phyloP scores from a whole-genome alignment of 164 flowering plant species.

The Protea cynaroides region DNA sequence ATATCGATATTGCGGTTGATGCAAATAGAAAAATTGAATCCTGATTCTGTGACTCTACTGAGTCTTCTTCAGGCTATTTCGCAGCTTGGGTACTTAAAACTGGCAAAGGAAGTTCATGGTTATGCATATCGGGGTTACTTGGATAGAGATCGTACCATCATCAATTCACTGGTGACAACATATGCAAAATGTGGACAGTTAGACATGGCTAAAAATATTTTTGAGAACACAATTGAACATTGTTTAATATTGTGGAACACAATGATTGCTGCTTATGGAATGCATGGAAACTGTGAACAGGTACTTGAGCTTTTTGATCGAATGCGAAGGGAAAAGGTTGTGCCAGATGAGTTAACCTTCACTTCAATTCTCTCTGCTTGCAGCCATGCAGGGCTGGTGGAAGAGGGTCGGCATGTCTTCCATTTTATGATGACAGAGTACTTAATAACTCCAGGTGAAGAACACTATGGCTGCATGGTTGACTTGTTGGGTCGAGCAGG shows the following conservation, averaged over 20 bases:
- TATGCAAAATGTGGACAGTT: conserved; percentile 53
- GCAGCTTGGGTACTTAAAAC: conserved; percentile 32
- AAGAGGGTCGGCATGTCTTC: conserved; percentile 44
- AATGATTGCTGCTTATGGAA: conserved; percentile 42
- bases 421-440: conserved; percentile 35
- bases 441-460: conserved; percentile 30
- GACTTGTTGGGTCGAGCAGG: conserved; percentile 67
- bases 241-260: conserved; percentile 39
- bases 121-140: conserved; percentile 23
- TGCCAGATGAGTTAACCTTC: conserved; percentile 42
- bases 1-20: conserved; percentile 32
- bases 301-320: conserved; percentile 29
- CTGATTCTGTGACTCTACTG: conserved; percentile 35
- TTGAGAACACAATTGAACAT: conserved; percentile 18
- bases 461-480: conserved; percentile 61
- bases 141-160: conserved; percentile 24
- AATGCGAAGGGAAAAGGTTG: conserved; percentile 28
- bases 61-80: conserved; percentile 43
- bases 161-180: conserved; percentile 41
- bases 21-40: conserved; percentile 25
- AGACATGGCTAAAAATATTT: conserved; percentile 27
- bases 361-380: conserved; percentile 46
- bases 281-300: conserved; percentile 36
- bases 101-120: conserved; percentile 42
- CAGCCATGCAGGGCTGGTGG: conserved; percentile 58